Evolutionary conservation across 1,284 basidiomycete species (phyloP).

Genomic region (Anthracocystis panici-leucophaei): DNA sequence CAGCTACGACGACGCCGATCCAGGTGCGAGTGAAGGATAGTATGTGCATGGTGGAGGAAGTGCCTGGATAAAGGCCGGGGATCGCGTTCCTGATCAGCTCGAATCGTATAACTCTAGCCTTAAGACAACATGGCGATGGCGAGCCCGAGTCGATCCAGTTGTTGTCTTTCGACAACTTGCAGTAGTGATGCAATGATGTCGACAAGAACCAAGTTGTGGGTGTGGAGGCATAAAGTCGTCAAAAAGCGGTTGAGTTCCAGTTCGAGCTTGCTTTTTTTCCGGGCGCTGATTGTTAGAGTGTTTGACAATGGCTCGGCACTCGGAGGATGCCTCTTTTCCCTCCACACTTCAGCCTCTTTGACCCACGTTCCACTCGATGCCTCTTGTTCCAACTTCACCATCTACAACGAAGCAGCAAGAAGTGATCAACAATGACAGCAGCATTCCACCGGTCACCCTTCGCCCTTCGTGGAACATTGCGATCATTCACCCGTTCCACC

Average conservation of each 20-base stretch:
- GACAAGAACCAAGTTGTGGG: background rate
- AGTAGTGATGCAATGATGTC: background rate
- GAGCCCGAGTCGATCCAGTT: background rate
- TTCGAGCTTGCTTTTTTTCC: background rate
- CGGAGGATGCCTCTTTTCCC: background rate
- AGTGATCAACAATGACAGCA: background rate
- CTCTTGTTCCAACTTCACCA: background rate
- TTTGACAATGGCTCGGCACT: background rate
- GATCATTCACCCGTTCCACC: conserved; percentile 1
- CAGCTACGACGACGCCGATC: conserved; percentile 85
- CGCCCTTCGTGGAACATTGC: background rate
- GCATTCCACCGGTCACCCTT: background rate
- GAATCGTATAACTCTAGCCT: background rate
- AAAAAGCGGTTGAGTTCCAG: background rate
- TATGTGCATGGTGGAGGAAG: conserved; percentile 3
- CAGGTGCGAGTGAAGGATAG: conserved; percentile 38
- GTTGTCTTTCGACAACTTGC: background rate
- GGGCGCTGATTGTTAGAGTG: background rate
- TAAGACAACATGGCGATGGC: background rate
- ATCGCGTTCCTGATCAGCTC: background rate
- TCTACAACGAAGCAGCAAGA: background rate
- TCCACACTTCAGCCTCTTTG: background rate
- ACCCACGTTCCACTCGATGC: background rate
- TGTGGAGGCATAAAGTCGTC: conserved; percentile 11
- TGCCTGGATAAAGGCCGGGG: background rate